phyloP scores from a whole-genome alignment of 208 protist species.

The Acanthamoeba triangularis region DNA sequence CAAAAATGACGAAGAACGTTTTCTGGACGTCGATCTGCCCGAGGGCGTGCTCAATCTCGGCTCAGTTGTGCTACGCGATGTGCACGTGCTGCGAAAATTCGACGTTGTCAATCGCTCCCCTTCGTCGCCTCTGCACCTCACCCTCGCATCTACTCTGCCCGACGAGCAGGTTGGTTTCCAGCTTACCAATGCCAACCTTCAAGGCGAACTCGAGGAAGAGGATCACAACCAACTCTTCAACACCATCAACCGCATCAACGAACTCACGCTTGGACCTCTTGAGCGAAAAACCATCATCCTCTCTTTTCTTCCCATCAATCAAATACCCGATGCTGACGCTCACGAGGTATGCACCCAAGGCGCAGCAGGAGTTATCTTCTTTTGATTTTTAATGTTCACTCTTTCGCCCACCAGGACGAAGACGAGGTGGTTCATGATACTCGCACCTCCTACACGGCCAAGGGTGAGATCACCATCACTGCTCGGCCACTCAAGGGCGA shows the following conservation, averaged over 20 bases:
- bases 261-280: constrained; percentile 64
- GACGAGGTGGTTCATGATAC: neutral
- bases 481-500: neutral
- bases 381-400: neutral
- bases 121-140: constrained; percentile 53
- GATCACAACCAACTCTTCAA: constrained; percentile 88
- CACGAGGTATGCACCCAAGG: constrained; percentile 6
- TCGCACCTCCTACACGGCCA: constrained; percentile 86
- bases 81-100: constrained; percentile 66
- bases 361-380: neutral
- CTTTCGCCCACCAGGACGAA: neutral
- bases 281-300: constrained; percentile 82
- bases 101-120: constrained; percentile 29
- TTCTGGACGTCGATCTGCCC: constrained; percentile 15
- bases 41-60: constrained; percentile 54
- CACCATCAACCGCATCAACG: constrained; percentile 82
- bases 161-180: constrained; percentile 86
- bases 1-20: neutral
- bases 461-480: constrained; percentile 82
- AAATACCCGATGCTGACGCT: constrained; percentile 6
- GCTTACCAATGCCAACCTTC: constrained; percentile 85
- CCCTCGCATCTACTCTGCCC: constrained; percentile 77
- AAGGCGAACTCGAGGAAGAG: constrained; percentile 79
- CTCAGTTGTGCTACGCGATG: constrained; percentile 23
- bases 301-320: constrained; percentile 73